phyloP scores from a whole-genome alignment of 2,329 filamentous ascomycete genomes.

The Xylariaceae sp. region DNA sequence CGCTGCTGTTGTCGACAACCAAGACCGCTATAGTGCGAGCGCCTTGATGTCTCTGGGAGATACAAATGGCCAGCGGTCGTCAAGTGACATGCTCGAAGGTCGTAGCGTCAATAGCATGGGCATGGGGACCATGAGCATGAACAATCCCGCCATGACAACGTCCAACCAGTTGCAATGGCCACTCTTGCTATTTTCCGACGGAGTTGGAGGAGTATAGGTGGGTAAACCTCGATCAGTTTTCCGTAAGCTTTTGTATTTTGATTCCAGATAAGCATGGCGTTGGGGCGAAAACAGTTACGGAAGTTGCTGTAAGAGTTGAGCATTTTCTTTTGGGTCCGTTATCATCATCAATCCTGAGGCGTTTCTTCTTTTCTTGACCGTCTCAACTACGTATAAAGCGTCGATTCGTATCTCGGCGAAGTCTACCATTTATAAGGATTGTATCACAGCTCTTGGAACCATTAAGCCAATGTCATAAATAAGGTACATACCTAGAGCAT shows the following conservation, averaged over 20 bases:
- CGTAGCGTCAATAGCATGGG: slow-evolving; percentile 19
- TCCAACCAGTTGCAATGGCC: slow-evolving; percentile 31
- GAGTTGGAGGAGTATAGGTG: slow-evolving; percentile 26
- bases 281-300: neutral
- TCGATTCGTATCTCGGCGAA: slow-evolving; percentile 1
- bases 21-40: slow-evolving; percentile 45
- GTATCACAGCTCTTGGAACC: neutral
- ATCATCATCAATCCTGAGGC: neutral
- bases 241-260: neutral
- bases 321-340: neutral
- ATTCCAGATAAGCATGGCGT: slow-evolving; percentile 12
- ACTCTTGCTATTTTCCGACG: slow-evolving; percentile 30
- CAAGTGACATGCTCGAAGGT: slow-evolving; percentile 21
- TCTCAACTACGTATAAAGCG: neutral
- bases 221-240: neutral
- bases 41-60: slow-evolving; percentile 43
- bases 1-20: slow-evolving; percentile 44
- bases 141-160: slow-evolving; percentile 21
- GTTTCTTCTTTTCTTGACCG: no score
- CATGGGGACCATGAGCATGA: slow-evolving; percentile 25
- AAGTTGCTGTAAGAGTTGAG: neutral
- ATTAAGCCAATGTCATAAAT: neutral
- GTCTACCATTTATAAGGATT: slow-evolving; percentile 2
- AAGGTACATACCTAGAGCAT: no score
- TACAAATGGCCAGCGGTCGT: slow-evolving; percentile 15